Evolutionary conservation across 2,329 filamentous ascomycete genomes (phyloP), one percentile per base, ranked within the genome.

Genomic region (Blastomyces percursus): DNA sequence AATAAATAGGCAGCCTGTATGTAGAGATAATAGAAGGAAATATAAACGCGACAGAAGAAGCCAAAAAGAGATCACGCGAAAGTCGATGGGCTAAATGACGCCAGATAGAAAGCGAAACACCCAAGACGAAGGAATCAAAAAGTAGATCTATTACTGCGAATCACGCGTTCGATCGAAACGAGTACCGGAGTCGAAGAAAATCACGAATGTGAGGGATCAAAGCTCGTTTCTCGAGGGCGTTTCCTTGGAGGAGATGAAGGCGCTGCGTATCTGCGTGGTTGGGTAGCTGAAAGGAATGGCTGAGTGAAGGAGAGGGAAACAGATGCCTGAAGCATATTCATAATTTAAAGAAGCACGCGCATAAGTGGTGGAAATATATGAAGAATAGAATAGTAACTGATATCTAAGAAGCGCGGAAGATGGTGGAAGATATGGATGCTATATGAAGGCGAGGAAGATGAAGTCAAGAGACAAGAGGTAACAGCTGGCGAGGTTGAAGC

Each of bases 1-100:
- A 76, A 78, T 76, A 80, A 79, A 80, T 80, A 80, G 71, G 73
- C 76, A 78, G 76, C 76, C 77, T 72, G 70, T 66, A 66, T 67
- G 65, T 69, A 66, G 65, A 64, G 61, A 64, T 62, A 70, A 56
- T 56, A 54, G 4, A 68, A 70, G 66, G 68, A 67, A 69, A 66
- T 69, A 65, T 71, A 67, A 50, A 50, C 46, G 46, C 11, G 46
- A 24, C n/a, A 24, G 46, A 50, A 21, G 46, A 50, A 19, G 40
- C 40, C 46, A 50, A 50, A 21, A 50, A 50, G 46, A 50, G 16
- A 21, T 21, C 14, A 21, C 69, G 62, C 63, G 62, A 64, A 48
- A 62, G 54, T 11, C 35, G 55, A 64, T 44, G 61, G 56, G 63
- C 57, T 46, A 61, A 61, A 62, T 61, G 55, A 50, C 21, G 52